Conservation (phyloP, 805 yeast species). For the Kockiozyma suomiensis region DNA sequence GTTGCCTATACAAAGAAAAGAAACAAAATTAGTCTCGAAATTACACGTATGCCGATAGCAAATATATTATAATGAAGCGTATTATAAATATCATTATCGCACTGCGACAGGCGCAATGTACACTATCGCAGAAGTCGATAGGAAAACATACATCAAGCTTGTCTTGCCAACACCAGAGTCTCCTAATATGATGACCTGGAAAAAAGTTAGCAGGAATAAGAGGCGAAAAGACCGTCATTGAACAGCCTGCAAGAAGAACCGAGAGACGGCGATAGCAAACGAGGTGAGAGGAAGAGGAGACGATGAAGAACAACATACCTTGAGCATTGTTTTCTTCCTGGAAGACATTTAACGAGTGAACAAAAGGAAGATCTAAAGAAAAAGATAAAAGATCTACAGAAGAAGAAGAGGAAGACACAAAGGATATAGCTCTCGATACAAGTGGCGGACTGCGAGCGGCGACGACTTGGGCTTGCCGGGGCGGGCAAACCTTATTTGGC, state of each 20-base stretch:
- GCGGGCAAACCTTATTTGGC: background rate
- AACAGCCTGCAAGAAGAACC: background rate
- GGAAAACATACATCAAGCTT: conserved; percentile 65
- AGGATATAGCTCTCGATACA: background rate
- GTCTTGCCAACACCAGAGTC: conserved; percentile 99
- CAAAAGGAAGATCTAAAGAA: background rate
- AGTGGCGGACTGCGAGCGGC: background rate
- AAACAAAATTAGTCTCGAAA: background rate
- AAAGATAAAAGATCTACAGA: background rate
- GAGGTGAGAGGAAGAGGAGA: background rate
- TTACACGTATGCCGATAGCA: too few species aligned
- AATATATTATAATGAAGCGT: too few species aligned
- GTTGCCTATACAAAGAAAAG: conserved; percentile 53
- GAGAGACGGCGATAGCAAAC: background rate
- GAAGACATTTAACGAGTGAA: conserved; percentile 29
- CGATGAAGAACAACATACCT: conserved; percentile 35
- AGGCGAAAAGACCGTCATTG: background rate
- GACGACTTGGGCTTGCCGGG: background rate
- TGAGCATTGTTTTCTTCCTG: conserved; percentile 49
- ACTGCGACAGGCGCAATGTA: too few species aligned
- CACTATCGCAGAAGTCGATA: background rate
- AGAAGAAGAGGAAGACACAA: background rate
- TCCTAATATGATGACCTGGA: conserved; percentile 83
- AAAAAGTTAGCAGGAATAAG: background rate
- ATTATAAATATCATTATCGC: background rate